phyloP scores from a whole-genome alignment of 768 basidiomycete species.

The Russula emetica region DNA sequence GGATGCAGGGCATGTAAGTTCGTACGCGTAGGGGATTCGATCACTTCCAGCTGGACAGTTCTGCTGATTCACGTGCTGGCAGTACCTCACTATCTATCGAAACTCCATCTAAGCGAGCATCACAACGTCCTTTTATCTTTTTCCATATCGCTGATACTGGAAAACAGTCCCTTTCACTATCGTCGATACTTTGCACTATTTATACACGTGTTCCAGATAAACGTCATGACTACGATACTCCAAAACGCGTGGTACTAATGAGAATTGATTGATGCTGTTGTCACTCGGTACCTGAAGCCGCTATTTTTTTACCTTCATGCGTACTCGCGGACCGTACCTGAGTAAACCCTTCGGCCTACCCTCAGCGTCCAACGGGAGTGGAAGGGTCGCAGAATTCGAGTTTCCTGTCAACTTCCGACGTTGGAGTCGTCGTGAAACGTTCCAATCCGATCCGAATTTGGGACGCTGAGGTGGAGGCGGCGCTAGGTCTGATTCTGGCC shows the following conservation, averaged over 20 bases:
- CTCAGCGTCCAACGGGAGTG: slow-evolving; percentile 15
- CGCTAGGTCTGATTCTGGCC: not conserved
- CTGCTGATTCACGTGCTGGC: not conserved
- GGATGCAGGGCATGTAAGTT: not conserved
- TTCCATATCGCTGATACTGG: not conserved
- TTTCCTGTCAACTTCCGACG: slow-evolving; percentile 1
- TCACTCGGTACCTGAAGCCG: not conserved
- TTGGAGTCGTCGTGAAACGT: not conserved
- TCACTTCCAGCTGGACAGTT: not conserved
- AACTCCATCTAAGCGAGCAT: not conserved
- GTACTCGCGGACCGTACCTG: slow-evolving; percentile 12
- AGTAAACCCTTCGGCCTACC: slow-evolving; percentile 14
- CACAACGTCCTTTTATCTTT: not conserved
- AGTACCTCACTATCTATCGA: not conserved
- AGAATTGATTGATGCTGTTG: not conserved
- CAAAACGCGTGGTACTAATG: not conserved
- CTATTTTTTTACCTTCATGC: slow-evolving; percentile 10
- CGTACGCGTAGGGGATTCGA: not conserved
- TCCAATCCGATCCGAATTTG: slow-evolving; percentile 22
- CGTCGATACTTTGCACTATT: not conserved
- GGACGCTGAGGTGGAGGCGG: slow-evolving; percentile 7
- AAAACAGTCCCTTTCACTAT: too few relatives aligned
- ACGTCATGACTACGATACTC: not conserved
- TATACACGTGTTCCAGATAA: not conserved
- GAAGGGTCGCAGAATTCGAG: not conserved